Base-by-base conservation (phyloP, 2,329 filamentous ascomycete species). In the Neopestalotiopsis sp. region DNA sequence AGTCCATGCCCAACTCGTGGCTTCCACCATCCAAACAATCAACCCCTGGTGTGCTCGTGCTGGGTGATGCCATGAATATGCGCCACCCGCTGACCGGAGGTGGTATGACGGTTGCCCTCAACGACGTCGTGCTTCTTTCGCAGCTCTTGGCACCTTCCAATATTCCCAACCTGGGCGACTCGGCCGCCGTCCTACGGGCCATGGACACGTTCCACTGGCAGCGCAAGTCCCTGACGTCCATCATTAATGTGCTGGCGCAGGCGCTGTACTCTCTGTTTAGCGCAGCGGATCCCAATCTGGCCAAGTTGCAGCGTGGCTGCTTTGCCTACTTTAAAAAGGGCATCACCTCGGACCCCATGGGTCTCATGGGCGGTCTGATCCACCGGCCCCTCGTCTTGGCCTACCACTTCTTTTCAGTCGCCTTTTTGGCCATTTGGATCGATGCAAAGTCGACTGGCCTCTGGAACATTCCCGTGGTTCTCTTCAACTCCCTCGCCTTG, bases 21-120 rank as follows among this genome's bases (percentile, higher is more conserved):
- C 89, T 99, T 2, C 95, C 96, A 5, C 90, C 96, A 0, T 88
- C 90, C 0, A 82, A 81, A 59, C 92, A 92, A 70, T 92, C 86
- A 59, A 87, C 88, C 12, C 88, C 90, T 1, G 94, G 94, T 4
- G 83, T 97, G 70, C 86, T 97, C 63, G 85, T 99, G 45, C 87
- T 98, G 9, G 96, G 96, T 69, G 96, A 99, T 79, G 95, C 96
- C 14, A 91, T 97, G 87, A 99, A 99, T 84, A 99, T 99, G 96
- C 93, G 96, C n/a, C 96, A 99, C 82, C 96, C 96, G 1, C 87
- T 99, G 13, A 99, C 96, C 0, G 96, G 96, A 66, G 96, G 96
- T 73, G 96, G 96, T 75, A 99, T 99, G 96, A 98, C 95, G 0
- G 96, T 98, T 1, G 96, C 94, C 1, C 92, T 99, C 81, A 97